Evolutionary conservation across 2,329 filamentous ascomycete species (phyloP).

Genomic region (Stagonosporopsis rhizophila): DNA sequence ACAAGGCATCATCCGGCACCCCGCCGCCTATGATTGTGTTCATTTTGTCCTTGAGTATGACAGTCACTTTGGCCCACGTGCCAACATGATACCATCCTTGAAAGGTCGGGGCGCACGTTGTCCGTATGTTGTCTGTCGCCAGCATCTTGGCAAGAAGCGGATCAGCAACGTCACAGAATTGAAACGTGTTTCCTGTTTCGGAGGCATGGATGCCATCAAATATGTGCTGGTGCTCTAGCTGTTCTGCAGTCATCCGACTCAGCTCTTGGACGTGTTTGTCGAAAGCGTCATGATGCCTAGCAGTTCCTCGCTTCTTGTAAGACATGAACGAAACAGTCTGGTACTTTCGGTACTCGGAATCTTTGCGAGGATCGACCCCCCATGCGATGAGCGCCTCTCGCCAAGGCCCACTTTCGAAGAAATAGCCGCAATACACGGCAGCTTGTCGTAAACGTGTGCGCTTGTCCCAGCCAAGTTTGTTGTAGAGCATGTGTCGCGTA

Average conservation of each 20-base stretch:
- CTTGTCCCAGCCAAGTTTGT: constrained; percentile 66
- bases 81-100: constrained; percentile 89
- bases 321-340: constrained; percentile 70
- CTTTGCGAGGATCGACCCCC: constrained; percentile 82
- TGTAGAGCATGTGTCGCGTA: constrained; percentile 82
- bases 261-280: constrained; percentile 37
- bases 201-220: constrained; percentile 82
- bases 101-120: constrained; percentile 53
- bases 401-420: constrained; percentile 92
- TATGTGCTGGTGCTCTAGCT: constrained; percentile 62
- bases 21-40: constrained; percentile 48
- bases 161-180: constrained; percentile 90
- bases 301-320: constrained; percentile 39
- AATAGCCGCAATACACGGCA: constrained; percentile 85
- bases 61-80: constrained; percentile 81
- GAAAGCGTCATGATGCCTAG: constrained; percentile 35
- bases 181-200: constrained; percentile 88
- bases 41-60: constrained; percentile 88
- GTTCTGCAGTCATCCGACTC: constrained; percentile 29
- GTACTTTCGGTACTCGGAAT: constrained; percentile 79
- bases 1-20: constrained; percentile 40
- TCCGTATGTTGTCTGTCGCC: constrained; percentile 61
- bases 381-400: constrained; percentile 85
- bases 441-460: constrained; percentile 71
- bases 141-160: constrained; percentile 73